Evolutionary conservation across 495 filamentous ascomycete species (phyloP).

Genomic region (Penicillium waksmanii): DNA sequence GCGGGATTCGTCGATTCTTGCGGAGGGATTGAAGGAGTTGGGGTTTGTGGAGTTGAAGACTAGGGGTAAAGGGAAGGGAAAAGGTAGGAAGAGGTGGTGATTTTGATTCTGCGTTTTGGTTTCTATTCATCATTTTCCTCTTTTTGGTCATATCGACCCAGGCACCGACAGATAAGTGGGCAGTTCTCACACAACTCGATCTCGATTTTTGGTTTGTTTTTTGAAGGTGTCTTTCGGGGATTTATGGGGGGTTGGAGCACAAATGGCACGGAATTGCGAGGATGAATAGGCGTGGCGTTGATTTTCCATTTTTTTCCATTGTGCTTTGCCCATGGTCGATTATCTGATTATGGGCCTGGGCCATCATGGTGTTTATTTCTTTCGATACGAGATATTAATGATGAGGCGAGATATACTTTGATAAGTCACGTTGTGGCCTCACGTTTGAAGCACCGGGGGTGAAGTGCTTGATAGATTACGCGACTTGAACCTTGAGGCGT

Average conservation of each 20-base stretch:
- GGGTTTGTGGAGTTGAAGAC: conserved; percentile 53
- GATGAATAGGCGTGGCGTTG: background rate
- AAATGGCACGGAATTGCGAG: background rate
- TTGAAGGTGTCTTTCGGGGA: conserved; percentile 1
- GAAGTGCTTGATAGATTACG: background rate
- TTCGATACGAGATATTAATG: conserved; percentile 16
- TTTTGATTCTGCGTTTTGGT: background rate
- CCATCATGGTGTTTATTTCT: conserved; percentile 5
- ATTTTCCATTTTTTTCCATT: background rate
- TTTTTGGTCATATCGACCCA: background rate
- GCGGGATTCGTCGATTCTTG: conserved; percentile 56
- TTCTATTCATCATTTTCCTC: background rate
- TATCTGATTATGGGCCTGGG: background rate
- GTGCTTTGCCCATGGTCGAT: background rate
- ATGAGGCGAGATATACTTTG: conserved; percentile 3
- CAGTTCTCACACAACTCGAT: background rate
- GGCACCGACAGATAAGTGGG: background rate
- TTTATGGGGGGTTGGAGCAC: background rate
- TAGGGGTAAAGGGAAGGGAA: conserved; percentile 48
- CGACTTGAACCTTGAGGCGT: no score
- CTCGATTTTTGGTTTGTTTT: background rate
- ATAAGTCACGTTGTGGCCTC: background rate
- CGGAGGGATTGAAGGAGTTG: conserved; percentile 46
- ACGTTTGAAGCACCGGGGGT: background rate
- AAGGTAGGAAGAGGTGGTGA: conserved; percentile 37